These are phyloP conservation scores for Gnomoniopsis smithogilvyi DNA, from an alignment of 2,329 filamentous ascomycete species.

Conservation along the genomic window DNA sequence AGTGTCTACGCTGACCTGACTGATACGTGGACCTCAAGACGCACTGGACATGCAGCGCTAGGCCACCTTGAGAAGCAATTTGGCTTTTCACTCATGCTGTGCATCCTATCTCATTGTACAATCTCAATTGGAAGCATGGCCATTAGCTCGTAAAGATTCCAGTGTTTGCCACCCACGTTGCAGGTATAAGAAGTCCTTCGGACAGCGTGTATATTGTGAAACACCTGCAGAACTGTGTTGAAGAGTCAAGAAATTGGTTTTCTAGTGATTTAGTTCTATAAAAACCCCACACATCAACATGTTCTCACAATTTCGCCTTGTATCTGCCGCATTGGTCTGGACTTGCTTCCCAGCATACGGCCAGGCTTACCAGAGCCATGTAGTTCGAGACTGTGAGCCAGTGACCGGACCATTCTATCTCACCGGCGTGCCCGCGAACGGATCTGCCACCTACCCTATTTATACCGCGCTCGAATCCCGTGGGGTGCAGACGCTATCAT, in stretches of 20 bases:
- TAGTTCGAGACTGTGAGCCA: not conserved
- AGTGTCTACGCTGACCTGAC: too few species aligned
- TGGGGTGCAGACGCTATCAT: not conserved
- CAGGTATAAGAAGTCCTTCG: too few species aligned
- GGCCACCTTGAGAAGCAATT: too few species aligned
- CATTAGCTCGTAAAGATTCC: too few species aligned
- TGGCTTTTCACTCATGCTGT: too few species aligned
- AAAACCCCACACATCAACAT: not conserved
- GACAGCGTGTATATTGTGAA: too few species aligned
- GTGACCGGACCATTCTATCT: not conserved
- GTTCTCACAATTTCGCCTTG: not conserved
- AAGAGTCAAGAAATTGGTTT: not conserved
- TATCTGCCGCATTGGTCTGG: not conserved
- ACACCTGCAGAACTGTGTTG: too few species aligned
- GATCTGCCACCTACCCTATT: not conserved
- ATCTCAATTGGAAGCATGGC: too few species aligned
- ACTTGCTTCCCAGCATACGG: not conserved
- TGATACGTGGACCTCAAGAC: too few species aligned
- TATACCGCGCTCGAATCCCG: not conserved
- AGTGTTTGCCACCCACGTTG: too few species aligned
- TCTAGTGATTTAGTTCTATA: not conserved
- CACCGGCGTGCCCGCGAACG: not conserved
- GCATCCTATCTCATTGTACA: too few species aligned
- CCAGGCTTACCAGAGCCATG: not conserved
- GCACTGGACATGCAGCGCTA: too few species aligned